A percentile compares a stretch with the other conserved stretches of the same genome.
Conservation (phyloP, 176 grass and related monocot species). For the Poa annua region DNA sequence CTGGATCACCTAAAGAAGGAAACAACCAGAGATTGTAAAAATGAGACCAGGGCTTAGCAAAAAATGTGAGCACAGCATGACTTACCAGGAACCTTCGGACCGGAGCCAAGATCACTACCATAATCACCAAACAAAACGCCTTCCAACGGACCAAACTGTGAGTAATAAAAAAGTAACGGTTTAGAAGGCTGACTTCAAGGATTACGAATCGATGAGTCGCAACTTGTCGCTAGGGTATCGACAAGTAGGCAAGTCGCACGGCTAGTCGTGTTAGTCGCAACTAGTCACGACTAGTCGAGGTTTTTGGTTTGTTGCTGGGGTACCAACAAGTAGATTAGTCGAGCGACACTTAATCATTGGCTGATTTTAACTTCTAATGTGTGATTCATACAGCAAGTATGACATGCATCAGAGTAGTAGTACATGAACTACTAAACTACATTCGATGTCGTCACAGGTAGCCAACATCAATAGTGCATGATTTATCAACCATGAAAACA, state of each 20-base stretch:
- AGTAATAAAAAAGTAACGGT: conserved; percentile 21
- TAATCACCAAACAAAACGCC: conserved; percentile 92
- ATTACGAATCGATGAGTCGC: too few relatives aligned
- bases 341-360: too few relatives aligned
- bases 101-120: conserved; percentile 92
- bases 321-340: too few relatives aligned
- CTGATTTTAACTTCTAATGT: neutral
- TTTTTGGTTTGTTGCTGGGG: too few relatives aligned
- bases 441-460: neutral
- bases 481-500: neutral
- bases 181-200: neutral
- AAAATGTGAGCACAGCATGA: conserved; percentile 27
- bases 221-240: too few relatives aligned
- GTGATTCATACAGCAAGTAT: conserved; percentile 14
- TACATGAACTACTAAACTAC: neutral
- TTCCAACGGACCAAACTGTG: conserved; percentile 83
- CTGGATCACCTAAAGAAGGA: conserved; percentile 74
- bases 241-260: too few relatives aligned
- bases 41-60: conserved; percentile 31
- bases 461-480: neutral
- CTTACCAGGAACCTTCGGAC: conserved; percentile 85
- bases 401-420: conserved; percentile 21
- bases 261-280: too few relatives aligned
- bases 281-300: too few relatives aligned
- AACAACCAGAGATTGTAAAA: conserved; percentile 33